A percentile compares a stretch with the other conserved stretches of the same genome.
phyloP scores from a whole-genome alignment of 306 rosid genomes.

The Dalbergia cochinchinensis region DNA sequence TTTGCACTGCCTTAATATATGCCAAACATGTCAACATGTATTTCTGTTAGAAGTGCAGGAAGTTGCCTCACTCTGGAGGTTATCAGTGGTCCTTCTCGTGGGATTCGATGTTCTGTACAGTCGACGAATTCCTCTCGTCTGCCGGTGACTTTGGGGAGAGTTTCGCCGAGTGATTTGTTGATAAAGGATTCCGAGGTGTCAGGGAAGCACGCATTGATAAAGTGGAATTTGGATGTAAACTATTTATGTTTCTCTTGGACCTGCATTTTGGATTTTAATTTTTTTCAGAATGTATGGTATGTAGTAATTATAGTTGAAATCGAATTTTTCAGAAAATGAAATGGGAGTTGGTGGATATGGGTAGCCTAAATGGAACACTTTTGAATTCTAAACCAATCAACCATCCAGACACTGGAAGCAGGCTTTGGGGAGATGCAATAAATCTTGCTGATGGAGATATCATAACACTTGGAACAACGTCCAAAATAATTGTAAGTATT shows the following conservation, averaged over 20 bases:
- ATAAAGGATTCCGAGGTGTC: slow-evolving; percentile 91
- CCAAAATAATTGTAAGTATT: slow-evolving; percentile 74
- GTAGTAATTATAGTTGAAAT: slow-evolving; percentile 38
- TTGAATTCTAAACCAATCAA: slow-evolving; percentile 78
- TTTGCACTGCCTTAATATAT: slow-evolving; percentile 43
- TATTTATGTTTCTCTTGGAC: slow-evolving; percentile 34
- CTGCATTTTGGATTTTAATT: slow-evolving; percentile 39
- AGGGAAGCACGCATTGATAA: slow-evolving; percentile 90
- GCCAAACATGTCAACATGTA: slow-evolving; percentile 68
- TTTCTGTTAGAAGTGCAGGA: slow-evolving; percentile 91
- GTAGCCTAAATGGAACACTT: slow-evolving; percentile 93
- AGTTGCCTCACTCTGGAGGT: slow-evolving; percentile 93
- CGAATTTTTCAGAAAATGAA: slow-evolving; percentile 76
- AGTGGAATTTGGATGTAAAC: slow-evolving; percentile 86
- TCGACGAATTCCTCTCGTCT: slow-evolving; percentile 67
- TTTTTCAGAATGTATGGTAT: slow-evolving; percentile 24
- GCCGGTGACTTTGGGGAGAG: slow-evolving; percentile 85
- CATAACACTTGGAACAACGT: slow-evolving; percentile 92
- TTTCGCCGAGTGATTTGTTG: slow-evolving; percentile 80
- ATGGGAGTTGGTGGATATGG: slow-evolving; percentile 98
- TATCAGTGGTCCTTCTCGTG: slow-evolving; percentile 84
- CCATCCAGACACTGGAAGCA: slow-evolving; percentile 72
- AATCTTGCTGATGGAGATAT: slow-evolving; percentile 86
- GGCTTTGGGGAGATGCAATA: slow-evolving; percentile 81
- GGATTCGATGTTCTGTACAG: slow-evolving; percentile 62